These are phyloP conservation scores for Lenzites betulinus DNA, from an alignment of 768 basidiomycete species.

Conservation along the genomic window DNA sequence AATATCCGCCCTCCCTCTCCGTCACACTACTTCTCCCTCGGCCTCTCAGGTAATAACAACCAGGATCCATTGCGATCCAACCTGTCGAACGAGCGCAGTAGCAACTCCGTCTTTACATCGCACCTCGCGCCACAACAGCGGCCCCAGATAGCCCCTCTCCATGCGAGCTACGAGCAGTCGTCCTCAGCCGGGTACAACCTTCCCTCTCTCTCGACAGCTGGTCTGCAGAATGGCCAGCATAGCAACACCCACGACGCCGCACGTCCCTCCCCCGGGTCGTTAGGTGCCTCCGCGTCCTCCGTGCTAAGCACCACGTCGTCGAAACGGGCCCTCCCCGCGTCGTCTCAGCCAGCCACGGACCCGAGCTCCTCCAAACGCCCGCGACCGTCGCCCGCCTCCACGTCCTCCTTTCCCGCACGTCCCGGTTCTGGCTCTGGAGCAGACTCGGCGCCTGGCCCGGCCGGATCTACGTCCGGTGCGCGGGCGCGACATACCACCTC, in stretches of 20 bases:
- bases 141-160: constrained; percentile 16
- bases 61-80: constrained; percentile 11
- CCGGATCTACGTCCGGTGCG: constrained; percentile 9
- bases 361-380: constrained; percentile 37
- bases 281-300: constrained; percentile 8
- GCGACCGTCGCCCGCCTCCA: constrained; percentile 20
- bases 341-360: constrained; percentile 21
- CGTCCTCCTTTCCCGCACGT: constrained; percentile 18
- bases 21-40: constrained; percentile 5
- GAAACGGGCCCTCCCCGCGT: constrained; percentile 22
- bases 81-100: neutral
- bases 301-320: constrained; percentile 3
- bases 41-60: constrained; percentile 7
- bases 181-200: constrained; percentile 12
- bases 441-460: constrained; percentile 5
- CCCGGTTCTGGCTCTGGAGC: neutral
- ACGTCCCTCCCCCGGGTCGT: constrained; percentile 4
- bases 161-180: constrained; percentile 1
- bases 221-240: neutral
- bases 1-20: constrained; percentile 14
- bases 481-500: constrained; percentile 6
- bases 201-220: constrained; percentile 15
- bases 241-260: neutral
- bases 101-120: constrained; percentile 5
- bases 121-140: constrained; percentile 8